Evolutionary conservation across 228 moss, liverwort and hornwort species (phyloP).

Genomic region (Sphagnum magellanicum): DNA sequence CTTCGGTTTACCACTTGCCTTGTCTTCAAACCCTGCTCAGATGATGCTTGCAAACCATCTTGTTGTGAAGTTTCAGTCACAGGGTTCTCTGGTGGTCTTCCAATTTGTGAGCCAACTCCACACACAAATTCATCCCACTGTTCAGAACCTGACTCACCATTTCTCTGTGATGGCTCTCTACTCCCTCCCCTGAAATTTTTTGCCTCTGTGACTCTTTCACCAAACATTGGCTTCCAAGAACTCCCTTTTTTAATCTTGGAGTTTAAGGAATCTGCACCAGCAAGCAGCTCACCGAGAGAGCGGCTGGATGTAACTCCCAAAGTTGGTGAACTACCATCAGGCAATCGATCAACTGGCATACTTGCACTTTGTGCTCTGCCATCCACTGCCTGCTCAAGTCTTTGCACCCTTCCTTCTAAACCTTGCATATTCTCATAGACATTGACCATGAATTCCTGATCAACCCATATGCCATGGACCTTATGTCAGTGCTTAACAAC

Average conservation of each 20-base stretch:
- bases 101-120: constrained; percentile 18
- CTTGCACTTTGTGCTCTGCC: constrained; percentile 24
- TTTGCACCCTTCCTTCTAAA: constrained; percentile 60
- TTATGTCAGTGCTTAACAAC: no score
- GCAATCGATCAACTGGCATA: constrained; percentile 28
- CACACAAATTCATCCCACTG: constrained; percentile 39
- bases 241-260: constrained; percentile 42
- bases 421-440: constrained; percentile 67
- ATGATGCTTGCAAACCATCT: constrained; percentile 25
- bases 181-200: constrained; percentile 29
- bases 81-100: constrained; percentile 19
- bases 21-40: constrained; percentile 20
- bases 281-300: constrained; percentile 42
- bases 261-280: constrained; percentile 38
- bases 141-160: constrained; percentile 37
- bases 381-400: constrained; percentile 45
- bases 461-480: constrained; percentile 2
- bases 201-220: constrained; percentile 20
- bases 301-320: constrained; percentile 35
- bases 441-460: constrained; percentile 71
- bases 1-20: constrained; percentile 46
- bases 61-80: constrained; percentile 14
- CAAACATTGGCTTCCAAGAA: constrained; percentile 35
- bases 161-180: constrained; percentile 60
- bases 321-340: constrained; percentile 22